Base-by-base conservation (phyloP, 352 stramenopile genomes). In the Pilasporangium apinafurcum region DNA sequence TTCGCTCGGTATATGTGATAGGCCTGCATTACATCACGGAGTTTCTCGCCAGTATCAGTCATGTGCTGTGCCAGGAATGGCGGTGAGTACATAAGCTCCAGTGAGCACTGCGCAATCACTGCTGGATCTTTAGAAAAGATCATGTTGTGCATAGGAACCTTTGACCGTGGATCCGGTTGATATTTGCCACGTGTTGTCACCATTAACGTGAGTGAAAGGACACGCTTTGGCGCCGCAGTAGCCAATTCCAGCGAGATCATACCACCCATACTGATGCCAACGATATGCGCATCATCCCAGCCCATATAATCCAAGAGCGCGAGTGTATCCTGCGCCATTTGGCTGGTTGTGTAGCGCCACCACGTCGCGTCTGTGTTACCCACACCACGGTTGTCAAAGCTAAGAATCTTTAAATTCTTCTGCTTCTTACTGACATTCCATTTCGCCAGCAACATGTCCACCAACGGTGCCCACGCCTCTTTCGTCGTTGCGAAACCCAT, bases 191-290 rank as follows among this genome's bases (percentile, higher is more conserved):
- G 67, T n/a, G 67, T 73, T 17, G 75, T 83, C 18, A 83, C 75
- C 16, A 86, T 48, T 0, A 88, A 58, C 13, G 70, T 74, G 10
- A 88, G 59, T 38, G 73, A 86, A 36, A 64, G 44, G 5, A 88
- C 48, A n/a, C 73, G 56, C 33, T 80, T 44, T 0, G 65, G 70
- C 5, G 70, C 65, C 9, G 44, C 37, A 1, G 63, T 46, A 1
- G 68, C 67, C 4, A 88, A 49, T 44, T 88, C 72, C 16, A 80
- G 60, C 6, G 70, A 53, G 44, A 88, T 86, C 76, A 88, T 88
- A 5, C 76, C 72, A 14, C 76, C 76, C 71, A 87, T 82, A 31
- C 70, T 84, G 28, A 26, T 22, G 33, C 75, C 75, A 1, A 63
- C 65, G 34, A 70, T 33, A 32, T 85, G 70, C 8, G 69, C 70